Percentiles rank a stretch among this genome's conserved stretches.
Evolutionary conservation across 345 rosid species (phyloP).

Genomic region (Heritiera littoralis): DNA sequence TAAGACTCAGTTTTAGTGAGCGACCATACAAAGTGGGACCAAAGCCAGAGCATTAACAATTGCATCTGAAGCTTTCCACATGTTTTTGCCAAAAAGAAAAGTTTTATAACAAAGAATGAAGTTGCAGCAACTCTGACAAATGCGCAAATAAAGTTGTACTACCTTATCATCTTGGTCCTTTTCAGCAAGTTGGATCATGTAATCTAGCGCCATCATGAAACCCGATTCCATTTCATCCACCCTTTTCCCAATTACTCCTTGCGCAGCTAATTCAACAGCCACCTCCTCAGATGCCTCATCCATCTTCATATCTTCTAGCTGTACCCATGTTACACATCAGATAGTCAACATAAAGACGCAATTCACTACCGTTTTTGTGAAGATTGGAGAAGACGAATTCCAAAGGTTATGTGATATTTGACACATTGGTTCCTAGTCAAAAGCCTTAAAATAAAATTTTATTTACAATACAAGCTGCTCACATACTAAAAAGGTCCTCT

Average conservation of each 20-base stretch:
- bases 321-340: conserved; percentile 25
- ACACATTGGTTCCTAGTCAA: not conserved
- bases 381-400: not conserved
- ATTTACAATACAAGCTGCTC: not conserved
- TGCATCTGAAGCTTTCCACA: not conserved
- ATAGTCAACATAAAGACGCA: conserved; percentile 9
- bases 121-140: not conserved
- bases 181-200: conserved; percentile 85
- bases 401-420: not conserved
- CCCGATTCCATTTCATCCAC: conserved; percentile 95
- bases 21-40: not conserved
- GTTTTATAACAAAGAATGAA: not conserved
- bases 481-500: not conserved
- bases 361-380: not conserved
- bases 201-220: conserved; percentile 96
- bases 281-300: conserved; percentile 86
- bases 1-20: conserved; percentile 1
- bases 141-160: not conserved
- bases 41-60: not conserved
- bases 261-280: conserved; percentile 88
- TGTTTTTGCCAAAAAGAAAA: not conserved
- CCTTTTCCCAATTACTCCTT: conserved; percentile 89
- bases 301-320: conserved; percentile 90
- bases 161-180: conserved; percentile 88
- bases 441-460: not conserved